Conservation (phyloP, 2,329 filamentous ascomycete species). For the Pseudophaeomoniella oleicola region DNA sequence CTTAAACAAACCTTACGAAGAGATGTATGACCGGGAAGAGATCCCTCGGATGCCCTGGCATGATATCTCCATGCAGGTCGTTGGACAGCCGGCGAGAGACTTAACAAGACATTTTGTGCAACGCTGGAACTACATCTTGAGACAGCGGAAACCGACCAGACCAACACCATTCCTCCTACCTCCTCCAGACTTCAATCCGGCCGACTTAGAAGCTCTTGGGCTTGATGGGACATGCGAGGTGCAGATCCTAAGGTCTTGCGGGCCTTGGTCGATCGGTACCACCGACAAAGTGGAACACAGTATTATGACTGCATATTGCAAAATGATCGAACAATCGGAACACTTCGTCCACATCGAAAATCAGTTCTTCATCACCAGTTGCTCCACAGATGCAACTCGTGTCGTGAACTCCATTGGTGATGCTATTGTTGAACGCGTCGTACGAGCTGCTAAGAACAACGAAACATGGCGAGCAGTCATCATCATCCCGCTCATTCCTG, state of each 20-base stretch:
- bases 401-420: constrained; percentile 92
- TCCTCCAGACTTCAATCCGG: constrained; percentile 76
- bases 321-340: constrained; percentile 86
- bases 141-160: constrained; percentile 81
- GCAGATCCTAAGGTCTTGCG: constrained; percentile 83
- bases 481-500: constrained; percentile 90
- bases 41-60: constrained; percentile 97
- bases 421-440: constrained; percentile 81
- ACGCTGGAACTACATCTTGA: constrained; percentile 91
- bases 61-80: constrained; percentile 93
- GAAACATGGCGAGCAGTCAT: constrained; percentile 87
- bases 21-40: constrained; percentile 91
- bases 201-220: constrained; percentile 74
- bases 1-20: constrained; percentile 86
- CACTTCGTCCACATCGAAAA: constrained; percentile 99
- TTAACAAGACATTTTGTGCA: constrained; percentile 93
- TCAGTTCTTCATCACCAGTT: constrained; percentile 94
- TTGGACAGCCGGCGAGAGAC: constrained; percentile 88
- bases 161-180: constrained; percentile 88
- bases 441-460: constrained; percentile 65
- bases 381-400: constrained; percentile 70
- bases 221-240: constrained; percentile 91
- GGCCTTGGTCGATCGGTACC: constrained; percentile 82
- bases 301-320: constrained; percentile 89
- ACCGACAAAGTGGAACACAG: constrained; percentile 74